Percentiles rank a stretch among this genome's conserved stretches.
Evolutionary conservation across 495 filamentous ascomycete genomes (phyloP).

Genomic region (Podospora pseudoanserina): DNA sequence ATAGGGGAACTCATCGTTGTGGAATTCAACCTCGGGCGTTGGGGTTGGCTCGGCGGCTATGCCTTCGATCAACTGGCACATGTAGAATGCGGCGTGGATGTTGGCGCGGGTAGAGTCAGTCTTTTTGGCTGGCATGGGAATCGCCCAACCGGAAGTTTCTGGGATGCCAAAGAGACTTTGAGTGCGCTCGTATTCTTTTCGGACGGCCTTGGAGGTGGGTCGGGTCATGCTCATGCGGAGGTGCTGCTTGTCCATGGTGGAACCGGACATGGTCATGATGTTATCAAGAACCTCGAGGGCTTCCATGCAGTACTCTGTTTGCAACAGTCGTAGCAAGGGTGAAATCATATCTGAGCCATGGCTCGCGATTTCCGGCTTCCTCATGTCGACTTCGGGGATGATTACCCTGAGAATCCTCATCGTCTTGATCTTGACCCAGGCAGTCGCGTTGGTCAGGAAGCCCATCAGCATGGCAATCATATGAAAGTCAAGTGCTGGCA

Average conservation of each 20-base stretch:
- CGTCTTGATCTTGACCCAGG: conserved; percentile 87
- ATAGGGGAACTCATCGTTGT: conserved; percentile 78
- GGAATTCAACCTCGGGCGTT: conserved; percentile 87
- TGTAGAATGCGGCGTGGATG: conserved; percentile 95
- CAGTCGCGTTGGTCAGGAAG: conserved; percentile 77
- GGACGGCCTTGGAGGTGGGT: conserved; percentile 72
- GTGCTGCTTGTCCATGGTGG: conserved; percentile 88
- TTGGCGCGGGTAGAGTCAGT: conserved; percentile 80
- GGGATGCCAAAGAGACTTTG: conserved; percentile 96
- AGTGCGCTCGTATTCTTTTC: conserved; percentile 91
- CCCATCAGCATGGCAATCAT: conserved; percentile 89
- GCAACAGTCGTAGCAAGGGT: conserved; percentile 81
- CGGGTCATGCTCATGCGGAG: conserved; percentile 95
- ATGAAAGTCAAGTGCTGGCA: conserved; percentile 78
- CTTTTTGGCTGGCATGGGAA: conserved; percentile 87
- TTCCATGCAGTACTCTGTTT: conserved; percentile 89
- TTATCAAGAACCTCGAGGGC: conserved; percentile 88
- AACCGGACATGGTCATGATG: conserved; percentile 90
- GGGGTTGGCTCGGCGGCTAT: conserved; percentile 62
- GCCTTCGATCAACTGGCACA: conserved; percentile 57
- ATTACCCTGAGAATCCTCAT: conserved; percentile 85
- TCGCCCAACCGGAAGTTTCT: conserved; percentile 92
- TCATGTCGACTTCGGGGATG: conserved; percentile 91
- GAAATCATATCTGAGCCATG: conserved; percentile 96
- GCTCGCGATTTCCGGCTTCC: conserved; percentile 78